Conservation (phyloP, 257 asterid species). For the Striga asiatica region DNA sequence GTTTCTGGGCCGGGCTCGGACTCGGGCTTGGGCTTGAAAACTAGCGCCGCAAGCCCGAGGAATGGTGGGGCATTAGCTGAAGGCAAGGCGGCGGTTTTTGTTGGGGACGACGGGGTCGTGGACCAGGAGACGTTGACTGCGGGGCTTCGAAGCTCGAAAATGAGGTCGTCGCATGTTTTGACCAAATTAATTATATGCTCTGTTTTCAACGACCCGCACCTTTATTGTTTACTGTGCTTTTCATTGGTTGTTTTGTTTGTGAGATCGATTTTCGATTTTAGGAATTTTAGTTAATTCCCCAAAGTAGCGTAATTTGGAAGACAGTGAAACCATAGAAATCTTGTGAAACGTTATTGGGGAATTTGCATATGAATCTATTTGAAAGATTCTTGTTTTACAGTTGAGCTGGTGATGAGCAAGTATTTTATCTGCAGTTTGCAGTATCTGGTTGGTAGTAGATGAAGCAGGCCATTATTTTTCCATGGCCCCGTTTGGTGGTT, state of each 20-base stretch:
- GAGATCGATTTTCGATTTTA: conserved; percentile 8
- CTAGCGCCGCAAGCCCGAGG: conserved; percentile 34
- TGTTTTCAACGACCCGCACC: too few relatives aligned
- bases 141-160: conserved; percentile 51
- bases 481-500: too few relatives aligned
- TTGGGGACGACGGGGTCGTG: conserved; percentile 31
- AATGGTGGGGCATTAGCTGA: conserved; percentile 26
- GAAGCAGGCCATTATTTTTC: too few relatives aligned
- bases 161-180: conserved; percentile 52
- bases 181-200: not conserved
- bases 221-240: not conserved
- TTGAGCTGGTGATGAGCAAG: not conserved
- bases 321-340: too few relatives aligned
- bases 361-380: not conserved
- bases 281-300: not conserved
- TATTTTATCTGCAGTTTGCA: not conserved
- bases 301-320: not conserved
- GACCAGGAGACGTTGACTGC: conserved; percentile 42
- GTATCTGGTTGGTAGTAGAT: not conserved
- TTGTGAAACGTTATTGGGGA: not conserved
- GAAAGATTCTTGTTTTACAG: not conserved
- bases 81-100: conserved; percentile 37
- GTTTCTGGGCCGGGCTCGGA: conserved; percentile 27
- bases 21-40: conserved; percentile 32
- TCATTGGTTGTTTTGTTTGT: too few relatives aligned